Evolutionary conservation across 2,329 filamentous ascomycete species (phyloP), one percentile per base, ranked within the genome.

Genomic region (Ceratocystis cacaofunesta): DNA sequence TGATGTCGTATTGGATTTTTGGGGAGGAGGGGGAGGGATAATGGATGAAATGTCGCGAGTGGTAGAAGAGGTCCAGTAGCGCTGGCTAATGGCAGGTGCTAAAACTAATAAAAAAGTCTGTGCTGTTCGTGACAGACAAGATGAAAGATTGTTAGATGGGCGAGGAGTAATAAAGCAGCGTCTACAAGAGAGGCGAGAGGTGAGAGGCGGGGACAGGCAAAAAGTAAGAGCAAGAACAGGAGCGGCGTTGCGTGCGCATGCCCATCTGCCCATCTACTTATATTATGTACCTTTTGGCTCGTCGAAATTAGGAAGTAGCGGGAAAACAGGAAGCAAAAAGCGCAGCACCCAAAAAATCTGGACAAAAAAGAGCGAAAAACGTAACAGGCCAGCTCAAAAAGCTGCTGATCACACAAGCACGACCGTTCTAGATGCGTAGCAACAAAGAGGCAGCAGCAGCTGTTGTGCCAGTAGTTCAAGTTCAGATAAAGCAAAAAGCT

Each of bases 321-420:
- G 25, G 32, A 58, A 32, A 22, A 19, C 4, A 58, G 30, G n/a
- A 58, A 58, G n/a, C 55, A 57, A 58, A 30, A 58, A 58, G n/a
- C 55, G 55, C 55, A 58, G 32, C 17, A 58, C 7, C 28, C 48
- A 52, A 52, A 58, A 58, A 32, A 3, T 41, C 2, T 41, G 3
- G 36, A 4, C 36, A 58, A 19, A n/a, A 58, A n/a, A 36, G 28
- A 30, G 17, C 15, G 55, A 58, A 58, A 58, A 32, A 58, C 15
- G 19, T 28, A 19, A 48, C 41, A 50, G 48, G 48, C 48, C 48
- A 52, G 25, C 48, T 19, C 15, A 41, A 62, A 41, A 62, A 28
- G n/a, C 60, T 15, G 36, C 36, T 43, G 43, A 46, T 62, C 60
- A 62, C 44, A 41, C 60, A 62, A 61, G 28, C 41, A 62, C 32